Evolutionary conservation across 2,329 filamentous ascomycete genomes (phyloP), one percentile per base, ranked within the genome.

Genomic region (Diaporthe sp.): DNA sequence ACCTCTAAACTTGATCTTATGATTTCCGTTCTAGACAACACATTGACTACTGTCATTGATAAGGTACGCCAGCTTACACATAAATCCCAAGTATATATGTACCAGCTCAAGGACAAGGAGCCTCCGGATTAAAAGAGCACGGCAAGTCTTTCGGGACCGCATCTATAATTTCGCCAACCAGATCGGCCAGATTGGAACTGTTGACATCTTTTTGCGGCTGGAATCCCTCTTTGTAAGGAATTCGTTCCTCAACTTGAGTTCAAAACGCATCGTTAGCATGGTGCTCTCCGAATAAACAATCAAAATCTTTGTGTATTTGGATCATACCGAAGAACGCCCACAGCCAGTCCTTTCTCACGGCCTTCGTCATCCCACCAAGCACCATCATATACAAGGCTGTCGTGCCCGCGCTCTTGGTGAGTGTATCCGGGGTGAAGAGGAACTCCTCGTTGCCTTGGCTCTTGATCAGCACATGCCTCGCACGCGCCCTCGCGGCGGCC

Each of bases 201-300:
- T 15, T 34, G n/a, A 74, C 61, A n/a, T 68, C 39, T 5, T 60
- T 34, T 58, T 58, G 72, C 13, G 72, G 72, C 17, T n/a, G 28
- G 37, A 74, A 74, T 6, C 72, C 72, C 53, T 73, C 72, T 5
- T 67, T 49, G 49, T 73, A 74, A 31, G 72, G 72, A 60, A 74
- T 68, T 10, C 72, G 61, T 34, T 74, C 61, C 39, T 73, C 72
- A 10, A 39, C 72, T 74, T 37, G 42, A 51, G 8, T 55, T 13
- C 31, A 39, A 8, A 3, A 6, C 13, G 6, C 8, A 3, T n/a
- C 0, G 17, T 73, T 22, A 47, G 42, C 6, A 28, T 13, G 8
- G 9, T 3, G 6, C n/a, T 72, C 47, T 53, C 9, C 9, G 25
- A 63, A 51, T 1, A 39, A 15, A 9, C 10, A 67, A 7, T 37